Evolutionary conservation across 106 monocot species (phyloP).

Genomic region (Agapanthus africanus): DNA sequence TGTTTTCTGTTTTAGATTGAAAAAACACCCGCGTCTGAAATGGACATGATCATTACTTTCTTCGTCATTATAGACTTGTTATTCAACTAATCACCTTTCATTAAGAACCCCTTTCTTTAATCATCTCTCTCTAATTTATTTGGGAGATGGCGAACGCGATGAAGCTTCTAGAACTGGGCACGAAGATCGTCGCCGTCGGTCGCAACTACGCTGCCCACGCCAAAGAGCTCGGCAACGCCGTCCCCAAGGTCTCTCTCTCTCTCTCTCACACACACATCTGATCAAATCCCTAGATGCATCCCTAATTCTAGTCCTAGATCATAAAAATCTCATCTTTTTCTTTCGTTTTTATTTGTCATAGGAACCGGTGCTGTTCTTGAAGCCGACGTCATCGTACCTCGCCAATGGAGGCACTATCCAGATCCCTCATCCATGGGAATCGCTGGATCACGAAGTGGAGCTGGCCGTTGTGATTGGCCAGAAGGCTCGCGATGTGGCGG

Average conservation of each 20-base stretch:
- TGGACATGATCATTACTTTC: too few species aligned
- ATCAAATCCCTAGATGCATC: background rate
- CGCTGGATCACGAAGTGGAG: conserved; percentile 93
- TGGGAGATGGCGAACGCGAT: conserved; percentile 19
- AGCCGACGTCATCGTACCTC: conserved; percentile 91
- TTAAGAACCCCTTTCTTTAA: too few species aligned
- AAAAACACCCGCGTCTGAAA: too few species aligned
- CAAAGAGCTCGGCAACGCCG: conserved; percentile 93
- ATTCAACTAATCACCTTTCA: too few species aligned
- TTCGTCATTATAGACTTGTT: too few species aligned
- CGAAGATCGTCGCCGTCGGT: conserved; percentile 88
- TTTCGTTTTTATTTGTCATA: conserved; percentile 10
- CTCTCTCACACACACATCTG: too few species aligned
- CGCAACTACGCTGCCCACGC: conserved; percentile 96
- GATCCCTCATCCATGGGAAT: conserved; percentile 64
- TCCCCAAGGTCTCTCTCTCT: conserved; percentile 55
- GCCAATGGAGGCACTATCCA: conserved; percentile 78
- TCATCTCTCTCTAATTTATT: too few species aligned
- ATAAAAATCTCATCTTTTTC: background rate
- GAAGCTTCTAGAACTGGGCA: conserved; percentile 63
- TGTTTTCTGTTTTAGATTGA: too few species aligned
- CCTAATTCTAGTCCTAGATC: background rate
- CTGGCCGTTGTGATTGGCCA: conserved; percentile 77
- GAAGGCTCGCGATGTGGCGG: conserved; percentile 68
- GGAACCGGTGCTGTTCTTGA: conserved; percentile 95